These are phyloP conservation scores for Rhizopogon salebrosus DNA, from an alignment of 768 basidiomycete genomes.

Conservation along the genomic window DNA sequence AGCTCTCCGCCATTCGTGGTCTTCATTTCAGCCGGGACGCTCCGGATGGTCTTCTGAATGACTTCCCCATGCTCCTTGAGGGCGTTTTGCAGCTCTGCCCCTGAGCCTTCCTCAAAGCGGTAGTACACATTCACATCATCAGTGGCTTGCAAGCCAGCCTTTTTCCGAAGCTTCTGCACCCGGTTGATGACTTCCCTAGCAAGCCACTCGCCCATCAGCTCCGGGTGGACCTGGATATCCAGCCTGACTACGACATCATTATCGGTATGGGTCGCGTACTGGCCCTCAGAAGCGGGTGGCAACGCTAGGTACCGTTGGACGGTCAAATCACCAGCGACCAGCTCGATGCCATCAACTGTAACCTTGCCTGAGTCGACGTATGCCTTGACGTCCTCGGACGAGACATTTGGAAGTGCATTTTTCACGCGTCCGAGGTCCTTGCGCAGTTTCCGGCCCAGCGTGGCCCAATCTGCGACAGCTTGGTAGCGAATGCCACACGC, in stretches of 20 bases:
- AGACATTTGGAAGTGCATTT: slow-evolving; percentile 74
- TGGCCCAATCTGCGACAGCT: slow-evolving; percentile 92
- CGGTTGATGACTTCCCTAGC: slow-evolving; percentile 88
- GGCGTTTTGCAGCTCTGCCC: slow-evolving; percentile 59
- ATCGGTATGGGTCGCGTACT: slow-evolving; percentile 82
- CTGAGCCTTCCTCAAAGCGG: slow-evolving; percentile 64
- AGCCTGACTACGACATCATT: slow-evolving; percentile 93
- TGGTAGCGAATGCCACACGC: slow-evolving; percentile 85
- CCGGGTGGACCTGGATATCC: slow-evolving; percentile 82
- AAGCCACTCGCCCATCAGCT: slow-evolving; percentile 83
- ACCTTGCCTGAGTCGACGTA: slow-evolving; percentile 75
- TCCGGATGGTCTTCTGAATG: slow-evolving; percentile 71
- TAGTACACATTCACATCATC: slow-evolving; percentile 92
- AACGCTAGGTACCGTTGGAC: slow-evolving; percentile 90
- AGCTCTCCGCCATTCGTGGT: slow-evolving; percentile 45
- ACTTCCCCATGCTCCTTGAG: slow-evolving; percentile 62
- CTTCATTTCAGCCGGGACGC: slow-evolving; percentile 56
- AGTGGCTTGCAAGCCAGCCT: slow-evolving; percentile 90
- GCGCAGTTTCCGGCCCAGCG: slow-evolving; percentile 88
- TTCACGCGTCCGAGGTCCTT: slow-evolving; percentile 89
- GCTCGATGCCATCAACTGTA: slow-evolving; percentile 82
- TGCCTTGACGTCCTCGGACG: slow-evolving; percentile 77
- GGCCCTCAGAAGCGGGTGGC: slow-evolving; percentile 50
- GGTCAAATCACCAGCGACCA: slow-evolving; percentile 85
- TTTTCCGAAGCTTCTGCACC: slow-evolving; percentile 92